These are phyloP conservation scores for Vanrija sp. DNA, from an alignment of 1,284 basidiomycete species.

Conservation along the genomic window DNA sequence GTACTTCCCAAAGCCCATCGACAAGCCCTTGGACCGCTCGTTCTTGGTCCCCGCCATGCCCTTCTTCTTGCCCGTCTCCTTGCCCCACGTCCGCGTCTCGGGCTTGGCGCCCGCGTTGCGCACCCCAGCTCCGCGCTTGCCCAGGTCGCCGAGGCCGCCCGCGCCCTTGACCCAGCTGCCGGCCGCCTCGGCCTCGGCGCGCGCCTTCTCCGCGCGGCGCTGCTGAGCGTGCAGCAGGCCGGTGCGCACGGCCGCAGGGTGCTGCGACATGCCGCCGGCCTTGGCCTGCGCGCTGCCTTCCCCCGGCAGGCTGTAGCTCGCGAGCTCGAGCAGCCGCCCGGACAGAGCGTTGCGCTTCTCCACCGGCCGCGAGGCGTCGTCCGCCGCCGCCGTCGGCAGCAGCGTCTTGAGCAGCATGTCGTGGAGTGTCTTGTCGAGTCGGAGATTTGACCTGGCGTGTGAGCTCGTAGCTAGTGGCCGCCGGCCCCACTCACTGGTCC, in stretches of 20 bases:
- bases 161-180: constrained; percentile 40
- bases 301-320: constrained; percentile 36
- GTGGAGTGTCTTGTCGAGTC: constrained; percentile 48
- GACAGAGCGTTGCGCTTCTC: constrained; percentile 45
- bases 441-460: constrained; percentile 31
- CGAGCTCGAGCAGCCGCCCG: constrained; percentile 43
- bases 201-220: constrained; percentile 25
- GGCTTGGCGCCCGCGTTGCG: constrained; percentile 6
- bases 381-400: constrained; percentile 28
- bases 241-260: constrained; percentile 41
- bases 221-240: constrained; percentile 37
- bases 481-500: constrained; percentile 26
- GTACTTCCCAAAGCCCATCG: constrained; percentile 47
- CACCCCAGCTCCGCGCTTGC: constrained; percentile 15
- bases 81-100: constrained; percentile 23
- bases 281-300: constrained; percentile 27
- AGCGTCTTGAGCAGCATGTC: constrained; percentile 46
- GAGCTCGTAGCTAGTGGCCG: not conserved
- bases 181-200: constrained; percentile 34
- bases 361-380: constrained; percentile 32
- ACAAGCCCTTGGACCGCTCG: constrained; percentile 39
- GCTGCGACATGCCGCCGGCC: constrained; percentile 21
- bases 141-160: constrained; percentile 40
- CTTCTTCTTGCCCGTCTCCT: constrained; percentile 39
- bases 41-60: constrained; percentile 39